Base-by-base conservation (phyloP, 495 filamentous ascomycete species). In the Talaromyces trachyspermus region DNA sequence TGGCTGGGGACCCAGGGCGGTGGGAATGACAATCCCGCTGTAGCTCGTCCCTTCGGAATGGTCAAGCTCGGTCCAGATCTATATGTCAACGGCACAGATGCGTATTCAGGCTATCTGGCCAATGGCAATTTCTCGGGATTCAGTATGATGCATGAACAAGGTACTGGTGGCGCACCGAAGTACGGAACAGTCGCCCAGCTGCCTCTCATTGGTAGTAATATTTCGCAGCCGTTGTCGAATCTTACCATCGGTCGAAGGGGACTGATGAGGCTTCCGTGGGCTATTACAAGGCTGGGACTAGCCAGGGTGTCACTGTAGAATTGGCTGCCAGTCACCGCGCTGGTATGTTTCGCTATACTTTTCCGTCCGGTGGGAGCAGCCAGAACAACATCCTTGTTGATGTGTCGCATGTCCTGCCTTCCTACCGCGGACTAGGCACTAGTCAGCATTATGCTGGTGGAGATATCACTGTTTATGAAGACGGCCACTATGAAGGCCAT, bases 161-260 rank as follows among this genome's bases (percentile, higher is more conserved):
- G 84, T 3, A 89, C 81, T 7, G 85, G 85, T 2, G 84, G 84
- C 10, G 82, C 83, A 2, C 83, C 84, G 1, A 88, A 86, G 61
- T 88, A 87, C 49, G 83, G 84, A 0, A 79, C 63, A 2, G 79
- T 88, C 14, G 69, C 76, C 4, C 84, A 88, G 52, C 69, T 86
- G 57, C 83, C 84, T 1, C 61, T 80, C 2, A 47, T 75, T 0
- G 75, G 77, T 2, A n/a, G n/a, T n/a, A 62, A 71, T 14, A 56
- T 81, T 46, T 49, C 46, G 4, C 74, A 87, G 37, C 80, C 81
- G 10, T 63, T 85, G n/a, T 63, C 60, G 0, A 75, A 84, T 49
- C 59, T 76, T 17, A 77, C 76, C n/a, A 63, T 75, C 7, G 50
- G 59, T 11, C 66, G 81, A 63, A 63, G 25, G 60, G 61, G 3